These are phyloP conservation scores for Gloeopeniophorella convolvens DNA, from an alignment of 768 basidiomycete species.

Conservation along the genomic window DNA sequence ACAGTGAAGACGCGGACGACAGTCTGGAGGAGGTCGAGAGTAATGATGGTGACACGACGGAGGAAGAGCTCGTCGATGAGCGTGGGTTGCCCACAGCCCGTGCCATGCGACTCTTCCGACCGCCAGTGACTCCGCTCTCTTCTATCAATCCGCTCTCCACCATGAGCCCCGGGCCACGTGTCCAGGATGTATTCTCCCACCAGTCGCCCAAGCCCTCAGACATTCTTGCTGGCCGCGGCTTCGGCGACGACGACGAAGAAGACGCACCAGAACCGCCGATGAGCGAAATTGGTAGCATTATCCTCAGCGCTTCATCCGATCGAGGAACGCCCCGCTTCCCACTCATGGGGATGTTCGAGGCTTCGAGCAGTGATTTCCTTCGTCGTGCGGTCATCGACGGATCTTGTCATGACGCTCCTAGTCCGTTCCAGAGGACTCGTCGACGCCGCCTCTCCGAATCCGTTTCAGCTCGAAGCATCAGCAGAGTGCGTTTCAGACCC, in stretches of 20 bases:
- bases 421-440: constrained; percentile 18
- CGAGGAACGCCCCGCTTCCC: constrained; percentile 16
- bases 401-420: constrained; percentile 9
- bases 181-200: constrained; percentile 24
- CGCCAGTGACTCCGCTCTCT: constrained; percentile 51
- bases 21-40: constrained; percentile 26
- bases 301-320: constrained; percentile 18
- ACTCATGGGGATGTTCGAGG: constrained; percentile 18
- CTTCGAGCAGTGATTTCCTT: constrained; percentile 4
- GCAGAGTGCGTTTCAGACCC: constrained; percentile 11
- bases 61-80: constrained; percentile 76
- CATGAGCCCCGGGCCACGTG: constrained; percentile 49
- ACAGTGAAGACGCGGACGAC: constrained; percentile 41
- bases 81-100: constrained; percentile 68
- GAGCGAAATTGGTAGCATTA: constrained; percentile 17
- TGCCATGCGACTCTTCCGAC: constrained; percentile 65
- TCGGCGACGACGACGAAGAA: constrained; percentile 19
- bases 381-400: constrained; percentile 22
- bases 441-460: constrained; percentile 17
- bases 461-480: constrained; percentile 11
- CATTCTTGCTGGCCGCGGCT: constrained; percentile 56
- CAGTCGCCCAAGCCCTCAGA: constrained; percentile 56
- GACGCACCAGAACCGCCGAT: constrained; percentile 14
- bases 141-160: constrained; percentile 71
- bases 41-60: constrained; percentile 71